Evolutionary conservation across 169 alveolate species (phyloP), one percentile per base, ranked within the genome.

Genomic region (Eimeria praecox): DNA sequence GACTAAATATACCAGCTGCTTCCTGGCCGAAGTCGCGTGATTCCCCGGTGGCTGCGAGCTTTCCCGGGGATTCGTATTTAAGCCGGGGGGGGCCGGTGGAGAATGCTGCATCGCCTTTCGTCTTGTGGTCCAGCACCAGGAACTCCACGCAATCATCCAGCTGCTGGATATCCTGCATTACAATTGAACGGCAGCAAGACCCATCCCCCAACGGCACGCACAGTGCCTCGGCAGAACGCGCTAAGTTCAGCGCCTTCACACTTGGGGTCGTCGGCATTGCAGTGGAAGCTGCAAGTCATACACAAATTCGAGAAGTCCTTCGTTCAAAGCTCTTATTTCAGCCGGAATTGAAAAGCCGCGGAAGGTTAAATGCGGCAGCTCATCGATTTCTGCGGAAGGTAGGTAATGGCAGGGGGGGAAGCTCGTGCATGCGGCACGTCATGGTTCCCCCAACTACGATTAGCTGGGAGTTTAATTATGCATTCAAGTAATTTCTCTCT

Each of bases 81-180:
- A 91, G 38, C 5, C 95, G 77, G 30, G 95, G 69, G 82, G 90
- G 33, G 3, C 90, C 80, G 56, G 66, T 20, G 33, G n/a, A 49
- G 77, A 52, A 69, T 30, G 85, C 52, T 16, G 90, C 90, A 30
- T 91, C 95, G 30, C 49, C 91, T 14, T 66, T 62, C 22, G 75
- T 62, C 22, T 83, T 83, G 69, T 91, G 95, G 14, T 33, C 46
- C 69, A 91, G 30, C 33, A 83, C 95, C 33, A 91, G 85, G 80
- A 46, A 73, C 69, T 91, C 95, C 40, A 91, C 95, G 42, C 90
- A 49, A 90, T 91, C 95, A 78, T 91, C 95, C 1, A 91, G 80
- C 44, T 83, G 69, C 66, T 91, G 89, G 46, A 83, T 40, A 35
- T 56, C 56, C 38, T 91, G 95, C 42, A 2, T 56, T 40, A 91